Conservation (phyloP, 2,329 filamentous ascomycete species). For the Cadophora luteo-olivacea region DNA sequence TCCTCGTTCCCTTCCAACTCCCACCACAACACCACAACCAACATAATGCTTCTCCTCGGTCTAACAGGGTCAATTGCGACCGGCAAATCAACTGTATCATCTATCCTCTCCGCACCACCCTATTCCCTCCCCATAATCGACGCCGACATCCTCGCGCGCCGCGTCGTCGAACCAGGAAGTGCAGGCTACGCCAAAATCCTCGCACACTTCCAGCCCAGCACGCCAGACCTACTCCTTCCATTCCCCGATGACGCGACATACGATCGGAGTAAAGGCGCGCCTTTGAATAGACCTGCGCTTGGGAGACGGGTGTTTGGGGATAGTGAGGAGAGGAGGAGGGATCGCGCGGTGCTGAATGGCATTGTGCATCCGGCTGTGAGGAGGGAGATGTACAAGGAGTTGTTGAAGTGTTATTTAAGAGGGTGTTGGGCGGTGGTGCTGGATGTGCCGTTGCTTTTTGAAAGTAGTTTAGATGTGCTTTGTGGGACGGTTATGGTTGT, state of each 20-base stretch:
- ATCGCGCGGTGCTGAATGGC: conserved; percentile 79
- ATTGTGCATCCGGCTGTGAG: conserved; percentile 95
- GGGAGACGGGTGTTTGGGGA: conserved; percentile 87
- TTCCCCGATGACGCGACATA: conserved; percentile 56
- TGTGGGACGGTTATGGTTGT: conserved; percentile 90
- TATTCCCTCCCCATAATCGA: conserved; percentile 92
- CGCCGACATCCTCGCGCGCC: conserved; percentile 88
- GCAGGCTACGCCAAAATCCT: conserved; percentile 84
- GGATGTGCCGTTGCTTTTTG: conserved; percentile 91
- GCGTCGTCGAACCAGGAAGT: conserved; percentile 94
- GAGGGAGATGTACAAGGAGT: conserved; percentile 76
- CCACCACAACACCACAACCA: neutral
- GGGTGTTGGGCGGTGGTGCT: conserved; percentile 90
- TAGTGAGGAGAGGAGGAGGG: conserved; percentile 70
- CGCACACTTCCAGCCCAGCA: conserved; percentile 78
- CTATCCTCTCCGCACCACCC: conserved; percentile 78
- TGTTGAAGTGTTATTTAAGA: conserved; percentile 74
- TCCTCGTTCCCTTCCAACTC: neutral
- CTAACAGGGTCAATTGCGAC: conserved; percentile 97
- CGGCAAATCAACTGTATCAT: conserved; percentile 95
- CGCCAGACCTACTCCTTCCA: conserved; percentile 82
- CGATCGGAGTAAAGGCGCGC: conserved; percentile 68
- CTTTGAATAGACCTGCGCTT: conserved; percentile 85
- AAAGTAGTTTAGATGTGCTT: conserved; percentile 82
- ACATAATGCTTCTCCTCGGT: conserved; percentile 86